phyloP scores from a whole-genome alignment of 345 rosid species.

The Diplotaxis tenuifolia region DNA sequence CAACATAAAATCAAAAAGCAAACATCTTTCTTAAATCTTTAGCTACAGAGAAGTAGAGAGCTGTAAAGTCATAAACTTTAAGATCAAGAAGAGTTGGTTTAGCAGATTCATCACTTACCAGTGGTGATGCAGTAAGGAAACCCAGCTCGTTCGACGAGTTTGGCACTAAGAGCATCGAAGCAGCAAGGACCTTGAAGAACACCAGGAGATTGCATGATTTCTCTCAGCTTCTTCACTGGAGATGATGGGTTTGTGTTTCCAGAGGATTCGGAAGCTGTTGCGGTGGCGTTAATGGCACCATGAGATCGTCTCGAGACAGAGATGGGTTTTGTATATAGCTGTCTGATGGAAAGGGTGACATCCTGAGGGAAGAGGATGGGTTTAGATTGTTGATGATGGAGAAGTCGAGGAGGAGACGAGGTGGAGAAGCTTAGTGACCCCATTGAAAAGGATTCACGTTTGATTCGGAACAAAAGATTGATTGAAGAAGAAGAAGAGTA shows the following conservation, averaged over 20 bases:
- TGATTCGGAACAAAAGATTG: not conserved
- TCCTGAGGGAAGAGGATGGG: not conserved
- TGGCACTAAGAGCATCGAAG: constrained; percentile 93
- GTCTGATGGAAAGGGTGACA: not conserved
- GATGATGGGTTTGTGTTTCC: constrained; percentile 20
- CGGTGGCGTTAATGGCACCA: constrained; percentile 14
- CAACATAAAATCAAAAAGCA: not conserved
- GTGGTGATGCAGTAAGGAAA: constrained; percentile 75
- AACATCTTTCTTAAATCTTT: not conserved
- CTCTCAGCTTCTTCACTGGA: constrained; percentile 49
- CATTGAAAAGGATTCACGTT: constrained; percentile 20
- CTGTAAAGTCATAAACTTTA: constrained; percentile 3
- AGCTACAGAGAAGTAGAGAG: no score
- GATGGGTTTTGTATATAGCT: constrained; percentile 4
- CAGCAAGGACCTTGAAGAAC: constrained; percentile 92
- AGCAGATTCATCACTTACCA: constrained; percentile 41
- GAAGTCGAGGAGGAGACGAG: constrained; percentile 30
- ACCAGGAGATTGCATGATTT: constrained; percentile 64
- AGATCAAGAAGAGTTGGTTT: not conserved
- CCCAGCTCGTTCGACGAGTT: constrained; percentile 73
- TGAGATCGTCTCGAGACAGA: constrained; percentile 18
- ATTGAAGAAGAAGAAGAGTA: not conserved
- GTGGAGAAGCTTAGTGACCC: constrained; percentile 30
- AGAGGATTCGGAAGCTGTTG: constrained; percentile 14
- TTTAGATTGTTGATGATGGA: constrained; percentile 24